Evolutionary conservation across 306 rosid species (phyloP).

Genomic region (Astragalus glycyphyllos): DNA sequence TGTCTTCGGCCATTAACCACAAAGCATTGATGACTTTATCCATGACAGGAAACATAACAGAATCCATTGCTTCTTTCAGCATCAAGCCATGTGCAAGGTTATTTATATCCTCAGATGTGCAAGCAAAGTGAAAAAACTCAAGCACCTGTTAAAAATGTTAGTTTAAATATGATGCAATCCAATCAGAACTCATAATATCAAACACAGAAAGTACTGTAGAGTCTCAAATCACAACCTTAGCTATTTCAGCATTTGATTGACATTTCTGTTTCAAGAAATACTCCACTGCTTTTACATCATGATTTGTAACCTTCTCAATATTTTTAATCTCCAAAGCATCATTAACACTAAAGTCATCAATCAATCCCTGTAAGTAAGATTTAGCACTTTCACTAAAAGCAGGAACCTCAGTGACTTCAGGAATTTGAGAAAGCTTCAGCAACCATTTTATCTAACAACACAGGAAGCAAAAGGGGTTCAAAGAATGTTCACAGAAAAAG

Average conservation of each 20-base stretch:
- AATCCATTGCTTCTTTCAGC: slow-evolving; percentile 72
- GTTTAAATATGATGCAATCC: background rate
- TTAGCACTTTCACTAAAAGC: slow-evolving; percentile 67
- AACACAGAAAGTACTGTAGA: slow-evolving; percentile 19
- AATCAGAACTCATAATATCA: slow-evolving; percentile 10
- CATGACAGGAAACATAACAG: slow-evolving; percentile 73
- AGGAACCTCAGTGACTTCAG: slow-evolving; percentile 75
- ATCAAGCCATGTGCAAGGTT: slow-evolving; percentile 90
- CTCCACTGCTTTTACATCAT: slow-evolving; percentile 93
- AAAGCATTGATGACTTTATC: slow-evolving; percentile 65
- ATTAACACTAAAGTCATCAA: slow-evolving; percentile 55
- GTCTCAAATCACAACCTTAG: slow-evolving; percentile 51
- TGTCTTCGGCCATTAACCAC: slow-evolving; percentile 66
- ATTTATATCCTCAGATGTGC: slow-evolving; percentile 94
- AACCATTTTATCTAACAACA: slow-evolving; percentile 80
- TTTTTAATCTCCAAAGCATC: slow-evolving; percentile 79
- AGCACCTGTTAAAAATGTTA: slow-evolving; percentile 58
- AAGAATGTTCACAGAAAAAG: background rate
- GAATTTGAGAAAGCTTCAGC: slow-evolving; percentile 70
- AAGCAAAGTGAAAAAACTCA: slow-evolving; percentile 90
- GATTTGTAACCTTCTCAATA: slow-evolving; percentile 80
- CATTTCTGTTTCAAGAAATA: slow-evolving; percentile 85
- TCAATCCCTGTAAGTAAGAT: slow-evolving; percentile 59
- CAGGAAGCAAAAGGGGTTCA: slow-evolving; percentile 9
- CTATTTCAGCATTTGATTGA: slow-evolving; percentile 65